Percentiles rank a stretch among this genome's conserved stretches.
These are phyloP conservation scores for Hyparrhenia diplandra DNA, from an alignment of 176 grass and related monocot genomes.

Conservation along the genomic window DNA sequence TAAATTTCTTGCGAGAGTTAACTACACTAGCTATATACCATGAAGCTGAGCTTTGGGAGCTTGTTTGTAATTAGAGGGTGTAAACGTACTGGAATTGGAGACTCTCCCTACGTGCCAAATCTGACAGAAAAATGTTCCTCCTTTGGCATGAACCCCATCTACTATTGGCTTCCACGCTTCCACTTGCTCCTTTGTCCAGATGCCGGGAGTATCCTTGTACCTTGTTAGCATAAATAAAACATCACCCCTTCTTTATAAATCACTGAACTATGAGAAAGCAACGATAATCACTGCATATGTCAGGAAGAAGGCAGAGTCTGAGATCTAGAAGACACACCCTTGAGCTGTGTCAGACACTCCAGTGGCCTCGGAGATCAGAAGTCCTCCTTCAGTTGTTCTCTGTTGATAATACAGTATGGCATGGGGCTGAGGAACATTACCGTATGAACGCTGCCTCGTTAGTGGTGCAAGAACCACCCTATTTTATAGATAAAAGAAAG, in stretches of 20 bases:
- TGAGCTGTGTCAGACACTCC: conserved; percentile 69
- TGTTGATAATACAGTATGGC: conserved; percentile 54
- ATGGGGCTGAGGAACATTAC: conserved; percentile 50
- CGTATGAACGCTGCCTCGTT: conserved; percentile 46
- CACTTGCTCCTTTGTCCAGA: conserved; percentile 67
- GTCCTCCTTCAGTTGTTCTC: conserved; percentile 45
- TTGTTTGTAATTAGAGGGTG: neutral
- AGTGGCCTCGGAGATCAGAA: conserved; percentile 61
- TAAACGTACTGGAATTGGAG: conserved; percentile 45
- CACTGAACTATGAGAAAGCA: neutral
- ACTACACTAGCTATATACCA: neutral
- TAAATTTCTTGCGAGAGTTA: neutral
- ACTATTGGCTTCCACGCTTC: conserved; percentile 76
- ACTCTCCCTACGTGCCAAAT: conserved; percentile 65
- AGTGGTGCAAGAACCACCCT: conserved; percentile 58
- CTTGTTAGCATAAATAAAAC: conserved; percentile 17
- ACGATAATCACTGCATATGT: too few species aligned
- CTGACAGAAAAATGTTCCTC: conserved; percentile 63
- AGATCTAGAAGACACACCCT: conserved; percentile 42
- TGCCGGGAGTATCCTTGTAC: conserved; percentile 56
- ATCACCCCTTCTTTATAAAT: neutral
- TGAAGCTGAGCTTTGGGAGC: neutral
- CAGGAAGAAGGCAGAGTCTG: conserved; percentile 10
- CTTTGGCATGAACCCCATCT: conserved; percentile 47
- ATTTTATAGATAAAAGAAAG: neutral